These are phyloP conservation scores for Paraphaeosphaeria minitans DNA, from an alignment of 2,329 filamentous ascomycete species.

Conservation along the genomic window DNA sequence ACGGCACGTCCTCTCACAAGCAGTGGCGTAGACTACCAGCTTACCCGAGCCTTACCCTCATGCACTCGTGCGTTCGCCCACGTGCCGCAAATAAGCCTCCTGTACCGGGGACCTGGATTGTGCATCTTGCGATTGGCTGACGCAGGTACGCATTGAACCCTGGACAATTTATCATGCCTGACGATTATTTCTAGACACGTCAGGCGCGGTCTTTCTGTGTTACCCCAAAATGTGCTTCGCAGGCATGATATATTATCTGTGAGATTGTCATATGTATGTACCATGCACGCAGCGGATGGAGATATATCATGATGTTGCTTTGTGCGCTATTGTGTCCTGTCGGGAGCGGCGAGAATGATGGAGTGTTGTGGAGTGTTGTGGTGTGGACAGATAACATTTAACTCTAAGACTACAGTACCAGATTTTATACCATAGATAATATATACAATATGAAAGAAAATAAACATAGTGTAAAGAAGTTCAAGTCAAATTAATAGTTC, in stretches of 20 bases:
- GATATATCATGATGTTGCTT: too few species aligned
- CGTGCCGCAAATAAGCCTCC: slow-evolving; percentile 19
- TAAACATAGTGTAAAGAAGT: too few species aligned
- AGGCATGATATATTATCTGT: neutral
- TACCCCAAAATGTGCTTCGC: neutral
- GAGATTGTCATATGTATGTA: neutral
- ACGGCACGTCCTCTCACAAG: slow-evolving; percentile 2
- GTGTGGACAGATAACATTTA: too few species aligned
- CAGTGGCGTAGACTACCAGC: slow-evolving; percentile 3
- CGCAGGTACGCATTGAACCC: slow-evolving; percentile 6
- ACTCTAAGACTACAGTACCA: too few species aligned
- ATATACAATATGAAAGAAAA: too few species aligned
- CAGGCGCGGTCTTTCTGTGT: neutral
- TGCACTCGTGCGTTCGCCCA: slow-evolving; percentile 14
- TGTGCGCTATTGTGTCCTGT: neutral
- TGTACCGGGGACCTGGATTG: slow-evolving; percentile 7
- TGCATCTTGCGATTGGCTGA: slow-evolving; percentile 7
- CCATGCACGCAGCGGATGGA: neutral
- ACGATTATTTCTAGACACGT: neutral
- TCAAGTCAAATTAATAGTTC: too few species aligned
- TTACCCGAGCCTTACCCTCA: slow-evolving; percentile 3
- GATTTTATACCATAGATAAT: too few species aligned
- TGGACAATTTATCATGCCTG: neutral
- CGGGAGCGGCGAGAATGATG: neutral
- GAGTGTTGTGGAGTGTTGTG: neutral